phyloP scores from a whole-genome alignment of 2,329 filamentous ascomycete genomes.

The Microdochium bolleyi region DNA sequence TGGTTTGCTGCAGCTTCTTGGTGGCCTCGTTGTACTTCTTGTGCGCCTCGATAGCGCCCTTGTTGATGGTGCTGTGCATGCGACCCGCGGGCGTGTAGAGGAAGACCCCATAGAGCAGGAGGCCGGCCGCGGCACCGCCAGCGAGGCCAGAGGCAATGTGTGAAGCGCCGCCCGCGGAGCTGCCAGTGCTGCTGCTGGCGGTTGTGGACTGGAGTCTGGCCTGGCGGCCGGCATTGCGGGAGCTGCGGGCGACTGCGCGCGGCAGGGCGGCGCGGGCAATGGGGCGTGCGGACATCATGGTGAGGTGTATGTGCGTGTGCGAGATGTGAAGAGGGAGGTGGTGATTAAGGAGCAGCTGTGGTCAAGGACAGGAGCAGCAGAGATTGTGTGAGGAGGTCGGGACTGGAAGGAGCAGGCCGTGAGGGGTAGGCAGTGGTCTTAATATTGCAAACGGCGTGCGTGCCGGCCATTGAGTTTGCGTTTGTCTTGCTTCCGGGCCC shows the following conservation, averaged over 20 bases:
- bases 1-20: constrained; percentile 51
- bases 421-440: not conserved
- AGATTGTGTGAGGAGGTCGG: not conserved
- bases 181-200: constrained; percentile 16
- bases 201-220: constrained; percentile 33
- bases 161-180: constrained; percentile 12
- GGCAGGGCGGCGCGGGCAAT: not conserved
- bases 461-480: not conserved
- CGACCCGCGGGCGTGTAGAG: constrained; percentile 34
- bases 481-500: not conserved
- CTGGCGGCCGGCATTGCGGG: constrained; percentile 6
- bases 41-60: constrained; percentile 44
- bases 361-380: not conserved
- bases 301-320: not conserved
- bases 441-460: not conserved
- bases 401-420: not conserved
- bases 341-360: not conserved
- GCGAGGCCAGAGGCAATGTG: constrained; percentile 31
- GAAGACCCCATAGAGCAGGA: constrained; percentile 33
- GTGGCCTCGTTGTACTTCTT: constrained; percentile 52
- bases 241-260: not conserved
- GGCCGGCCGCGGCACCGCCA: constrained; percentile 34
- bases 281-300: not conserved
- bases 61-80: constrained; percentile 33
- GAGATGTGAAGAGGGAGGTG: not conserved